Evolutionary conservation across 257 asterid species (phyloP).

Genomic region (Przewalskia tangutica): DNA sequence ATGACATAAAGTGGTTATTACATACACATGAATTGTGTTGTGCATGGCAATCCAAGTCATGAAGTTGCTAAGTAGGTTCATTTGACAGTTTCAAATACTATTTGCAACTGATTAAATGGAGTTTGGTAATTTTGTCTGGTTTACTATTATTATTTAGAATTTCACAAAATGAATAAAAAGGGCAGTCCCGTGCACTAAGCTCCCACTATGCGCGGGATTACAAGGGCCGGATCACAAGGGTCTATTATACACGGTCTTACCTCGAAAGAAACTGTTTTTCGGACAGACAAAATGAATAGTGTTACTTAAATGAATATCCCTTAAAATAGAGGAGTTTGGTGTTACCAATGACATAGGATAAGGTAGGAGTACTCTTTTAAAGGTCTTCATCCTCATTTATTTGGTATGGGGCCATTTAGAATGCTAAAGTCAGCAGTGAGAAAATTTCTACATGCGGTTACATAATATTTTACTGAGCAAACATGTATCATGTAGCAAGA

Average conservation of each 20-base stretch:
- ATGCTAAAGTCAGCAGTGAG: neutral
- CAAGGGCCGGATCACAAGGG: too few relatives aligned
- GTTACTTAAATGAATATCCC: neutral
- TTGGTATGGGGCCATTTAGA: neutral
- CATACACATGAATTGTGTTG: neutral
- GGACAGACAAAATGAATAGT: neutral
- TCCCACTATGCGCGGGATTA: too few relatives aligned
- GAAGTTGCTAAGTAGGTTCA: neutral
- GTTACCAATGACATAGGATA: constrained; percentile 15
- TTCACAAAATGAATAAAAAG: neutral
- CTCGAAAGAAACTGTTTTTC: fast-evolving
- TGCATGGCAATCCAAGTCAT: neutral
- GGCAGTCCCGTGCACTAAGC: too few relatives aligned
- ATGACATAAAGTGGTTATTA: neutral
- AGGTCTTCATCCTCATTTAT: neutral
- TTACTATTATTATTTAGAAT: neutral
- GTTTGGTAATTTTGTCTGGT: neutral
- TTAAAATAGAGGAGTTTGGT: constrained; percentile 4
- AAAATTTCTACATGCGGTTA: neutral
- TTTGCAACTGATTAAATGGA: neutral
- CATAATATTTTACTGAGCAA: neutral
- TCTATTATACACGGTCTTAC: too few relatives aligned
- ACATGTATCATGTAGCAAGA: neutral
- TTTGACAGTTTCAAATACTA: constrained; percentile 2
- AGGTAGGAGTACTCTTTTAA: neutral